phyloP scores from a whole-genome alignment of 768 basidiomycete genomes.

The Suillus variegatus region DNA sequence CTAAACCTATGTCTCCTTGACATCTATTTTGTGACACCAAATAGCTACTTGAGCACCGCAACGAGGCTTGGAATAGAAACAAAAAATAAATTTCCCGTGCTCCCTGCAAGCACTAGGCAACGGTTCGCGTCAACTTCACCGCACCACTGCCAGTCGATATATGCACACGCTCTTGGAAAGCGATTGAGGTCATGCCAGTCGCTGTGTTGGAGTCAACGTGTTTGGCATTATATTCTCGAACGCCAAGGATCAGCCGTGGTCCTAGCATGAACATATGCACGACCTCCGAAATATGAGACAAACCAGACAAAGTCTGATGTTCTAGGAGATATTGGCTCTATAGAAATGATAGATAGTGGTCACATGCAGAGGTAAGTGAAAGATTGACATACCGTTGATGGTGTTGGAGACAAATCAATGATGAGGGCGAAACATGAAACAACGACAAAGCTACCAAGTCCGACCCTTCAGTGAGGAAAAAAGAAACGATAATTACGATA shows the following conservation, averaged over 20 bases:
- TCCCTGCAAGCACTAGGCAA: neutral
- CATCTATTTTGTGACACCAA: too few relatives aligned
- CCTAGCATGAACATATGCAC: neutral
- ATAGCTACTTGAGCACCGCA: too few relatives aligned
- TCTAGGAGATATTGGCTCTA: neutral
- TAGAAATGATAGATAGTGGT: neutral
- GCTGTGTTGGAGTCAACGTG: neutral
- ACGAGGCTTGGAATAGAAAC: too few relatives aligned
- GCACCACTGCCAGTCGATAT: too few relatives aligned
- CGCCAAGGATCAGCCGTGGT: neutral
- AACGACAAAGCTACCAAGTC: neutral
- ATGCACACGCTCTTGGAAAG: too few relatives aligned
- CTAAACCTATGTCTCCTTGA: too few relatives aligned
- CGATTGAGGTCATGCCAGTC: neutral
- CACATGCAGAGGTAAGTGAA: too few relatives aligned
- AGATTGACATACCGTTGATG: neutral
- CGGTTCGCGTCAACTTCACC: neutral
- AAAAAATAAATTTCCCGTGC: neutral
- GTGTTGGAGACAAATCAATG: fast-evolving
- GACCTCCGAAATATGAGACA: neutral
- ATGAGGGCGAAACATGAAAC: neutral
- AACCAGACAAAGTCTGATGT: neutral
- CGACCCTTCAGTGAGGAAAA: neutral
- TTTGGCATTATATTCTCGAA: neutral
- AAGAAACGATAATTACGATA: neutral